Conservation (phyloP, 2,329 filamentous ascomycete genomes). For the Eutypella sp. region DNA sequence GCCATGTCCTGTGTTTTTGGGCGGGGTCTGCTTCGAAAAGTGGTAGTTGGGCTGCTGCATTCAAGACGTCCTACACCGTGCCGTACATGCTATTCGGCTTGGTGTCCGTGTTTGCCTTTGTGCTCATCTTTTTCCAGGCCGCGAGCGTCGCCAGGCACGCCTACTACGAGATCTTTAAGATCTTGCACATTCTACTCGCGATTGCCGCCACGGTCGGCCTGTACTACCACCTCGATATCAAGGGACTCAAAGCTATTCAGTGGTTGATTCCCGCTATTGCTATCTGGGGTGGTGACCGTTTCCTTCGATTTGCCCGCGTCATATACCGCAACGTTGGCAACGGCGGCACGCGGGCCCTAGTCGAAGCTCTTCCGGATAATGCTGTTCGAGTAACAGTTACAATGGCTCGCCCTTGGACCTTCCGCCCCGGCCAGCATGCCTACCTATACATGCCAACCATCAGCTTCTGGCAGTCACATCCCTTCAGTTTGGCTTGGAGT, state of each 20-base stretch:
- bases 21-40: constrained; percentile 32
- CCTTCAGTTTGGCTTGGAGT: constrained; percentile 75
- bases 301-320: constrained; percentile 53
- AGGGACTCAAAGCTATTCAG: constrained; percentile 48
- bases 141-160: constrained; percentile 68
- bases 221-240: constrained; percentile 61
- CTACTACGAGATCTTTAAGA: constrained; percentile 74
- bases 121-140: constrained; percentile 62
- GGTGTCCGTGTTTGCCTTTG: constrained; percentile 57
- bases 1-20: constrained; percentile 60
- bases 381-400: constrained; percentile 68
- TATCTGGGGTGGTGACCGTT: constrained; percentile 65
- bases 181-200: constrained; percentile 63
- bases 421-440: constrained; percentile 70
- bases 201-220: constrained; percentile 56
- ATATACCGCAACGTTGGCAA: constrained; percentile 62
- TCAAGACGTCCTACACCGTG: constrained; percentile 30
- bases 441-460: constrained; percentile 74
- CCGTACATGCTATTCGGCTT: constrained; percentile 57
- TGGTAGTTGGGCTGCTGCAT: constrained; percentile 46
- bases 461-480: constrained; percentile 70
- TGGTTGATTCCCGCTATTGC: constrained; percentile 58
- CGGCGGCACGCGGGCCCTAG: constrained; percentile 62
- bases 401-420: constrained; percentile 72
- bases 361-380: constrained; percentile 73